These are phyloP conservation scores for Astrocystis sublimbata DNA, from an alignment of 495 filamentous ascomycete genomes.

Conservation along the genomic window DNA sequence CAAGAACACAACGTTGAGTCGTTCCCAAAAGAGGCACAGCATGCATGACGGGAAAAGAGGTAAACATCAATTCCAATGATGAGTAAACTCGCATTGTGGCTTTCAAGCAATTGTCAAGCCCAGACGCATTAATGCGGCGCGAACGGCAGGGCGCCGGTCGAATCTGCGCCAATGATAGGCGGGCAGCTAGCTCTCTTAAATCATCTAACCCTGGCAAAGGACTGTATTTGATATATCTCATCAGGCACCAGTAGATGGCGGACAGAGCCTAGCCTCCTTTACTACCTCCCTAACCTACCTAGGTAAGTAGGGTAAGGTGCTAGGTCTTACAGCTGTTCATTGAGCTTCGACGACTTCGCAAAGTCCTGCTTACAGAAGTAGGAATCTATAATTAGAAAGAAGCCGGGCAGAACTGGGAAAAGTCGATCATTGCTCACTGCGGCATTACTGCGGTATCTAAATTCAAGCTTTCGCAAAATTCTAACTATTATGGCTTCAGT, in stretches of 20 bases:
- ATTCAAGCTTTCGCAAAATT: neutral
- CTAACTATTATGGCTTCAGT: neutral
- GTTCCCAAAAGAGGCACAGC: neutral
- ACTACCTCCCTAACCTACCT: neutral
- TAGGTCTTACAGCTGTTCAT: neutral
- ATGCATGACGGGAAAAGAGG: neutral
- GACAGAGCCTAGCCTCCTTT: neutral
- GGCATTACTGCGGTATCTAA: neutral
- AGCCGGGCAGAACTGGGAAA: no score
- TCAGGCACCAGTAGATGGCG: neutral
- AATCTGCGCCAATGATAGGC: neutral
- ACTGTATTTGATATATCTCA: conserved; percentile 5
- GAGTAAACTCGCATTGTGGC: neutral
- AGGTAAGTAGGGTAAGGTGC: no score
- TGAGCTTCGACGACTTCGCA: neutral
- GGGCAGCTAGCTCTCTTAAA: neutral
- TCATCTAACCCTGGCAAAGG: neutral
- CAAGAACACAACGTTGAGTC: neutral
- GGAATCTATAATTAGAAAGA: neutral
- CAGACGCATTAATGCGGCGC: conserved; percentile 3
- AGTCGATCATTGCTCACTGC: neutral
- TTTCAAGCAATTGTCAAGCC: neutral
- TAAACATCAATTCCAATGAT: neutral
- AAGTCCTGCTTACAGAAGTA: neutral
- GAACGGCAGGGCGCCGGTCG: neutral